Evolutionary conservation across 805 yeast genomes (phyloP).

Genomic region (Yamadazyma endophytica): DNA sequence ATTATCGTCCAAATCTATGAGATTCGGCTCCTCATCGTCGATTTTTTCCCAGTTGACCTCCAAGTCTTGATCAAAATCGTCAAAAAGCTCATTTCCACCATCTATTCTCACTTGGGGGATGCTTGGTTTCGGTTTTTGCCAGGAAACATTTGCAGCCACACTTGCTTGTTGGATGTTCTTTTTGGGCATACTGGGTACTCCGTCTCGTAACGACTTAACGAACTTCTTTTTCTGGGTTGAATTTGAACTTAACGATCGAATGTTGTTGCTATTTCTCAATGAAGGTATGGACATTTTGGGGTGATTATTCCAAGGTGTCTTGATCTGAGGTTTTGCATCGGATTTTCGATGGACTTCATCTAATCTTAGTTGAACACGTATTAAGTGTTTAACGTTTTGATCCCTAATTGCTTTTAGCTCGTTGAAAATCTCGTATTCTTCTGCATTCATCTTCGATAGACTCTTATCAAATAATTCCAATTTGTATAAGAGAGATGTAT

Average conservation of each 20-base stretch:
- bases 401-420: conserved; percentile 37
- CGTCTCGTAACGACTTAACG: conserved; percentile 30
- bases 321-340: conserved; percentile 7
- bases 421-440: conserved; percentile 21
- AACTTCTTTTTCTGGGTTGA: conserved; percentile 16
- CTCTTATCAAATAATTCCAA: conserved; percentile 50
- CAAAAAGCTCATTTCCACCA: conserved; percentile 21
- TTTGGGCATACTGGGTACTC: too few species aligned
- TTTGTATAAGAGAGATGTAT: conserved; percentile 54
- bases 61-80: conserved; percentile 38
- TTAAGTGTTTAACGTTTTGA: conserved; percentile 39
- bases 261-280: conserved; percentile 15
- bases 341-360: conserved; percentile 31
- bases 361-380: conserved; percentile 35
- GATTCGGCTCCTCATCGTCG: conserved; percentile 32
- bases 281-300: conserved; percentile 26
- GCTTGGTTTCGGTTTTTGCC: conserved; percentile 28
- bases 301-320: conserved; percentile 1
- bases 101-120: conserved; percentile 1
- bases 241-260: too few species aligned
- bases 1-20: conserved; percentile 71
- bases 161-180: conserved; percentile 19
- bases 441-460: conserved; percentile 21
- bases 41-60: conserved; percentile 24
- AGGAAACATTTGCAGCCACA: conserved; percentile 26